These are phyloP conservation scores for Eudorina sp. DNA, from an alignment of 139 green algal species.

Conservation along the genomic window DNA sequence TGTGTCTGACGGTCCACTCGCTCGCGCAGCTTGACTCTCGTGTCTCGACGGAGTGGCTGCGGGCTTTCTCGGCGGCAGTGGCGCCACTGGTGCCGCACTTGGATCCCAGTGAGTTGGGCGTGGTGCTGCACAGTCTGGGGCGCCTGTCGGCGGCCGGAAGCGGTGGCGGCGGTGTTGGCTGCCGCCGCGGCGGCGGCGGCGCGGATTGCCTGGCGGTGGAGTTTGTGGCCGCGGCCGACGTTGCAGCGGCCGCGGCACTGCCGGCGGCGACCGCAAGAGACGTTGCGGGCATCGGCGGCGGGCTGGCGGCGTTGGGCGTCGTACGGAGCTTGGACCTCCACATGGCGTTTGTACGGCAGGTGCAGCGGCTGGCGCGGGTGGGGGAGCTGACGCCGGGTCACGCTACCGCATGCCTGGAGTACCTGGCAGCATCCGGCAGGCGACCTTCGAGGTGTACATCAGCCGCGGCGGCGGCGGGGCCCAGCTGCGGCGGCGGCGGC, in stretches of 20 bases:
- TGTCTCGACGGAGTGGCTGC: slow-evolving; percentile 5
- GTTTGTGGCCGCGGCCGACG: slow-evolving; percentile 33
- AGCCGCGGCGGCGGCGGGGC: not conserved
- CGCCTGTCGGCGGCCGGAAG: not conserved
- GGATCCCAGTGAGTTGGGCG: slow-evolving; percentile 16
- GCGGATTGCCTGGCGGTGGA: not conserved
- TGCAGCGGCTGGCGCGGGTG: not conserved
- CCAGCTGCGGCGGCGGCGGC: not conserved
- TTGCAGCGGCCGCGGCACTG: slow-evolving; percentile 11
- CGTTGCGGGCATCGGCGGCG: slow-evolving; percentile 6
- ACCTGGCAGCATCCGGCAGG: slow-evolving; percentile 4
- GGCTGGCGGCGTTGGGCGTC: slow-evolving; percentile 1
- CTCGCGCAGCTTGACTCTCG: slow-evolving; percentile 21
- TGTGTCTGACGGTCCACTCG: slow-evolving; percentile 11
- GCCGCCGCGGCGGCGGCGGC: not conserved
- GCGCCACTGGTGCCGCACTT: slow-evolving; percentile 24
- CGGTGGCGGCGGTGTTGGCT: not conserved
- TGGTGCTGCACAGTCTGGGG: slow-evolving; percentile 37
- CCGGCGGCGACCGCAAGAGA: not conserved
- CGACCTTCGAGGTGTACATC: not conserved
- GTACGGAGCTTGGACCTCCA: not conserved
- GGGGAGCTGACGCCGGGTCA: not conserved
- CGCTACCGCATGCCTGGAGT: not conserved
- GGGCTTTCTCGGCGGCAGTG: not conserved
- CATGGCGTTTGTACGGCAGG: not conserved